Evolutionary conservation across 768 basidiomycete genomes (phyloP), one percentile per base, ranked within the genome.

Genomic region (Multifurca ochricompacta): DNA sequence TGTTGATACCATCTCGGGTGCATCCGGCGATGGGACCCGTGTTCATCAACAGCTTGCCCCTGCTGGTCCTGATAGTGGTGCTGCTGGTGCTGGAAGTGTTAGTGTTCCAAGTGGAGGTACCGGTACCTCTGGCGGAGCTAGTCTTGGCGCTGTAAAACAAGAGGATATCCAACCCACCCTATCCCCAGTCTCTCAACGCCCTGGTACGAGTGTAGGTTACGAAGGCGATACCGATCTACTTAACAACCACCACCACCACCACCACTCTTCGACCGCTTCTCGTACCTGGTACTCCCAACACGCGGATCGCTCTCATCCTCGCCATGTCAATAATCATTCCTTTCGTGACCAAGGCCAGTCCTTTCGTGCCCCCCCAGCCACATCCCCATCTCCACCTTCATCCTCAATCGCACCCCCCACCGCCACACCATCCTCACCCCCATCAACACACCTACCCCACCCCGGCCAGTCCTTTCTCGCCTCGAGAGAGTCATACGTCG

Each of bases 331-430:
- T 63, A 73, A 62, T 44, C 81, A 83, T 81, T 85, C 83, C 81
- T 84, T 84, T 83, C 83, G 80, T 78, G 80, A 80, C 75, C 73
- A 80, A 46, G 72, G 76, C 79, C 83, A 85, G 81, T 85, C 84
- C 83, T 85, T 85, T 84, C 84, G 81, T 82, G 75, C 69, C 77
- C 75, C 77, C 68, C 65, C 75, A 61, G 58, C 73, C 66, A 67
- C 74, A 53, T 59, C 71, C 64, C 23, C 71, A 63, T 61, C 75
- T 67, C 51, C 75, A 73, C 65, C 71, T 70, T 23, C 61, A 57
- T 40, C 64, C 56, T 55, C 54, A 59, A 57, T 40, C 56, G 39
- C 50, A 30, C 44, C 62, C 54, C 47, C 60, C 59, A 41, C 62
- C 57, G 44, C 62, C 59, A 41, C 55, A 48, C 27, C 62, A 42